Evolutionary conservation across 1,284 basidiomycete species (phyloP), one percentile per base, ranked within the genome.

Genomic region (Rhodotorula mucilaginosa): DNA sequence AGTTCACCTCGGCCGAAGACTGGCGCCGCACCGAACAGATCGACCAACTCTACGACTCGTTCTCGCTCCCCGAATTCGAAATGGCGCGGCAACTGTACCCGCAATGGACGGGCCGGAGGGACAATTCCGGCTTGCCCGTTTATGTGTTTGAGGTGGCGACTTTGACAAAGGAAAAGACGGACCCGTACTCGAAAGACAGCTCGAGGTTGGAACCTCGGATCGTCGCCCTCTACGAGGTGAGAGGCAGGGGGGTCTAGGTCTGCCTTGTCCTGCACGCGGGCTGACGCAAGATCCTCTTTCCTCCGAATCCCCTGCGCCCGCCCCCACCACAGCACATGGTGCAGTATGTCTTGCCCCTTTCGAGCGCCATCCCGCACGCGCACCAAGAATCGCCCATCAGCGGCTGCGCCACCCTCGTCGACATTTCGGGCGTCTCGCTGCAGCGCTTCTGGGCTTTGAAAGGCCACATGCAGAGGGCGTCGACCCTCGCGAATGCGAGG

Each of bases 391-490:
- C 83, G 1, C 78, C 81, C 8, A 82, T 85, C 15, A 86, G 84
- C 1, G 88, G 88, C 18, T 84, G 90, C 73, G 86, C 87, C 1
- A 86, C 87, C n/a, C 90, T 92, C 77, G 88, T 92, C 76, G 90
- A 92, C 80, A 84, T 92, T 29, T 82, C 83, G 29, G 81, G 83
- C 65, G 85, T 88, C 67, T 86, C 88, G 13, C 81, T 92, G 16
- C 80, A 82, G 54, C 83, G 86, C 2, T 86, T 92, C 81, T 91
- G 75, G 74, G 62, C 66, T 5, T 49, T 74, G n/a, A 70, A 65
- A 39, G 48, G 21, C 3, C 90, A 90, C 79, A 84, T 92, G 18
- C 88, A 89, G 75, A 87, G 91, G 77, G 88, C 90, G 0, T 88
- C 88, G 26, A 84, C 83, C 21, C 84, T 92, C 61, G 88, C 91